Base-by-base conservation (phyloP, 306 rosid species). In the Argentina anserina region DNA sequence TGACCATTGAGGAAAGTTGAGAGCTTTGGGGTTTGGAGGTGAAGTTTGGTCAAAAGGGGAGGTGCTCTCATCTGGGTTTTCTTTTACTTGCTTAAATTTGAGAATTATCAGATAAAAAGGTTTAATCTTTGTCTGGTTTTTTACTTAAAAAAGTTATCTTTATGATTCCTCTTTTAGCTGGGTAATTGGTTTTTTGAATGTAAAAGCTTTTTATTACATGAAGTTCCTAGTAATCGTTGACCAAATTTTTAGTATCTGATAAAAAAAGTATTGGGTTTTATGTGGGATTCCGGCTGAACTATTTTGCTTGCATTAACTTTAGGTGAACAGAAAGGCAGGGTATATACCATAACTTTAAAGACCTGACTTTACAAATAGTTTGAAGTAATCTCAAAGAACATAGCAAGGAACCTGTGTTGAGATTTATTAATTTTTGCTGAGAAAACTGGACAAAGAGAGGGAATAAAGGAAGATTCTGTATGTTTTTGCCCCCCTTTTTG, bases 401-500 rank as follows among this genome's bases (percentile, higher is more conserved):
- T n/a, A 40, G 13, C 13, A 71, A 6, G 41, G 12, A 7, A 56
- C 25, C 3, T 56, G 0, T 64, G 69, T 1, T 39, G n/a, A 5
- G 5, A 9, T 64, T 33, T 64, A 9, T 20, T 11, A 11, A 20
- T 8, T 37, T 5, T 40, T 55, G 53, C 52, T 41, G 28, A 2
- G 29, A 46, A 20, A 3, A 65, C 17, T 37, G 55, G 23, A 60
- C 31, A 17, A 39, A 12, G 25, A 36, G 23, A 43, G 26, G 46
- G 37, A 53, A 6, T 37, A 69, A 29, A 20, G n/a, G 14, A 70
- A 46, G 73, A 65, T 58, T 70, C 76, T 36, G 45, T 12, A 67
- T 67, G 68, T 59, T 74, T 31, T 28, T 50, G 45, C 43, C 52
- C 74, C 55, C 23, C 69, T 53, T 80, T 47, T 23, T 50, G 60